A percentile compares a stretch with the other conserved stretches of the same genome.
Conservation (phyloP, 306 rosid genomes). For the Fragaria vesca region DNA sequence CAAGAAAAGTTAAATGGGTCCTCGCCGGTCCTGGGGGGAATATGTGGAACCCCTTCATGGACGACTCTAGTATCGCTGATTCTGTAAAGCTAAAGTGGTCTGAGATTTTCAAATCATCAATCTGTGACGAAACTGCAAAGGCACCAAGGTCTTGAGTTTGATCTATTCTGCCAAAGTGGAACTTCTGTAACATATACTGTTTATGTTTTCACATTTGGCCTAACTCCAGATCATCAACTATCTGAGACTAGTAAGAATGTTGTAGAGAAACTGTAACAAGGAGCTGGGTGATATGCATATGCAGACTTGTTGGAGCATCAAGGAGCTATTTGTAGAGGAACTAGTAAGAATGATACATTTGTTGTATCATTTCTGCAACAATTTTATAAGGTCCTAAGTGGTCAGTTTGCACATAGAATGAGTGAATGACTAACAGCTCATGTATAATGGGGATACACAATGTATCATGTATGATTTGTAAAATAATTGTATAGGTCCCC, state of each 20-base stretch:
- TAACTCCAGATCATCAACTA: background rate
- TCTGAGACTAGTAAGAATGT: background rate
- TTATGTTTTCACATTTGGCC: background rate
- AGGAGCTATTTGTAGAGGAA: background rate
- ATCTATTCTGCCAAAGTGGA: slow-evolving; percentile 7
- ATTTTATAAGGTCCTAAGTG: background rate
- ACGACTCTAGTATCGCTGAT: slow-evolving; percentile 39
- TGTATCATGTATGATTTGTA: background rate
- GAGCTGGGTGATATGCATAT: background rate
- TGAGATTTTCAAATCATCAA: slow-evolving; percentile 39
- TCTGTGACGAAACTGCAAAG: slow-evolving; percentile 19
- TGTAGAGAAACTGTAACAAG: background rate
- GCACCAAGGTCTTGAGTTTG: slow-evolving; percentile 27
- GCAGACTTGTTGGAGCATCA: background rate
- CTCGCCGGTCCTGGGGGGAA: slow-evolving; percentile 49
- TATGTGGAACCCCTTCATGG: slow-evolving; percentile 51
- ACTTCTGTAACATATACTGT: slow-evolving; percentile 3
- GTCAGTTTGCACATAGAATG: background rate
- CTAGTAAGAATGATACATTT: background rate
- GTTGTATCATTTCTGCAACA: background rate
- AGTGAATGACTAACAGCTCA: background rate
- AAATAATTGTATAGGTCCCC: background rate
- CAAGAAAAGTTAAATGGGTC: slow-evolving; percentile 59
- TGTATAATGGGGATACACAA: background rate
- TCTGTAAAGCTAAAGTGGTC: slow-evolving; percentile 59